Base-by-base conservation (phyloP, 352 stramenopile species). In the Globisporangium sylvaticum region DNA sequence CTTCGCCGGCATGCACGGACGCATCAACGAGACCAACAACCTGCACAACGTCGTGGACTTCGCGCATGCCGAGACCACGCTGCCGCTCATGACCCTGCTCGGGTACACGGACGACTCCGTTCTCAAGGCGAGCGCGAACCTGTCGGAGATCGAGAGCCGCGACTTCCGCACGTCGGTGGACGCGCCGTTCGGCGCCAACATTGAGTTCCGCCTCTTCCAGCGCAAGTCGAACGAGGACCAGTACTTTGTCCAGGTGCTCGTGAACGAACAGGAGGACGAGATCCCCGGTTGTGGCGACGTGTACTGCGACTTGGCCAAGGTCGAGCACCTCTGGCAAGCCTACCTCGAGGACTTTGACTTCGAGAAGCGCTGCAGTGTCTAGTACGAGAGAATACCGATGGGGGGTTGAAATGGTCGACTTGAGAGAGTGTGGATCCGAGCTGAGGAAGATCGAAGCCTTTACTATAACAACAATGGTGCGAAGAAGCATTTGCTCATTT, bases 31-130 rank as follows among this genome's bases (percentile, higher is more conserved):
- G 8, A 48, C 70, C 0, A 83, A 75, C 3, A 62, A 39, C 25
- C 20, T 89, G 1, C 70, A 74, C n/a, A 84, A 72, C 18, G 75
- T 79, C 32, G 77, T 90, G 18, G 74, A 78, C 44, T 91, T 94
- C 70, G 86, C 82, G 1, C 86, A 94, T 58, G 84, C 86, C 24
- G 83, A 94, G 70, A 94, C 86, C 8, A 87, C 78, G 39, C 62
- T 94, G 18, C 83, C 86, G 27, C 75, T 94, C 9, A 78, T 88
- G 75, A 85, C 74, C 22, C 70, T 94, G 18, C 74, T 94, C 18
- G 83, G 85, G 15, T 88, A 82, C 58, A 75, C 77, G 29, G 61
- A 77, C 56, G 71, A 69, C 24, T 71, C 66, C 1, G 64, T 76
- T 15, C 69, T 91, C 15, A 57, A 64, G 4, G 74, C 83, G 1